Evolutionary conservation across 441 rosid genomes (phyloP), one percentile per base, ranked within the genome.

Genomic region (Bruguiera hainesii): DNA sequence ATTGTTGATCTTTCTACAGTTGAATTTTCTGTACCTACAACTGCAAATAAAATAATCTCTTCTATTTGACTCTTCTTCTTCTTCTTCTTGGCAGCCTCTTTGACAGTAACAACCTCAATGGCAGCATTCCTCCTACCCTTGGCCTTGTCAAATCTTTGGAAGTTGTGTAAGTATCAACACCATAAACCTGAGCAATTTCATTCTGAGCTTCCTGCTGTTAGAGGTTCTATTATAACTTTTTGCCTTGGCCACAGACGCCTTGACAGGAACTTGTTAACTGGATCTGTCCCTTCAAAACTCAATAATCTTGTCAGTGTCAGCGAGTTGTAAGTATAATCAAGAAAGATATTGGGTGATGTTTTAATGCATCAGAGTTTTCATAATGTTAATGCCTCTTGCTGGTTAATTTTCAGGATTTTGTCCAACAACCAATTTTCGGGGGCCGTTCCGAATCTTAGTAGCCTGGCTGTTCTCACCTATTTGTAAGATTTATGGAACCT

Each of bases 391-490:
- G 31, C 6, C 25, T 61, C 29, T 53, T 52, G 35, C 5, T 35
- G 1, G 20, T 69, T 58, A 60, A 28, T 64, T 73, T 76, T 68
- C 79, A 95, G 99, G 82, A 79, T 23, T 66, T 78, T 96, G 78
- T 86, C 96, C 66, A 85, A 87, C 77, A 92, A 90, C 52, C 10
- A 1, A 60, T 71, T 95, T 25, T 70, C 65, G 1, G 98, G 95
- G 63, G 73, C 71, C 31, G 42, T 90, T 66, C 98, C 96, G 26
- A 67, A 87, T 81, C 85, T 95, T 63, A 61, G 80, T 25, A 81
- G 77, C 73, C 73, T 91, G 85, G 65, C 30, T 58, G n/a, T 8
- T 65, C 92, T 95, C 71, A 71, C 64, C 71, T 83, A 80, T 62
- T 59, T 95, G 98, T 92, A 83, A 87, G 56, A 19, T 57, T 16